A percentile compares a stretch with the other conserved stretches of the same genome.
Conservation (phyloP, 768 basidiomycete genomes). For the Kwoniella botswanensis region DNA sequence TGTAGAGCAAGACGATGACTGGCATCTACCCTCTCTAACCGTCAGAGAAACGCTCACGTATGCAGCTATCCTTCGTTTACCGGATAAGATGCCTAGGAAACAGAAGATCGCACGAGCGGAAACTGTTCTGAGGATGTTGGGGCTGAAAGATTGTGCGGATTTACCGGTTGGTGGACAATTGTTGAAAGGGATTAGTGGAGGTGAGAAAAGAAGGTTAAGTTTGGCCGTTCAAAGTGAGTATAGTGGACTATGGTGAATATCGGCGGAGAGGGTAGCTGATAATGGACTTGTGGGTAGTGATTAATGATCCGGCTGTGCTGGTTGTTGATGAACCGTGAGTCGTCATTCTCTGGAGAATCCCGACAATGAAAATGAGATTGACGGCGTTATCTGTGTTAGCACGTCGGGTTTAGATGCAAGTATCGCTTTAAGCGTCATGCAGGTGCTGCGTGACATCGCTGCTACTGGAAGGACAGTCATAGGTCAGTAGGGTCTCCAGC, state of each 20-base stretch:
- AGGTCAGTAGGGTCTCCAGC: constrained; percentile 32
- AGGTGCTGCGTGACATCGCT: constrained; percentile 60
- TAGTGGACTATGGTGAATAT: no score
- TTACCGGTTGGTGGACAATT: constrained; percentile 62
- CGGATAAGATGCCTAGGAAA: constrained; percentile 54
- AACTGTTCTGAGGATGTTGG: constrained; percentile 62
- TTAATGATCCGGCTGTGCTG: constrained; percentile 60
- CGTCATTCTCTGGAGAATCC: not conserved
- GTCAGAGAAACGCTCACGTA: constrained; percentile 56
- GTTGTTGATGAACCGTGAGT: constrained; percentile 58
- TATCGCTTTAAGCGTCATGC: constrained; percentile 62
- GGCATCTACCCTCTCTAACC: constrained; percentile 59
- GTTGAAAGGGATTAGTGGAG: constrained; percentile 62
- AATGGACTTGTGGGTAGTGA: constrained; percentile 41
- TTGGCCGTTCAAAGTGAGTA: constrained; percentile 61
- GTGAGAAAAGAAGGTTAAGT: constrained; percentile 63
- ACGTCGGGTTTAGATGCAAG: constrained; percentile 62
- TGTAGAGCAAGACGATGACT: constrained; percentile 61
- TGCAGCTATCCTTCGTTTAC: constrained; percentile 60
- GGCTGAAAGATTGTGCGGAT: constrained; percentile 62
- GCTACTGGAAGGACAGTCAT: constrained; percentile 61
- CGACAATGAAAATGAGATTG: not conserved
- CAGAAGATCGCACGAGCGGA: constrained; percentile 62
- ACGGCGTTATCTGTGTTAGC: constrained; percentile 13
- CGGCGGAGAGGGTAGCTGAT: constrained; percentile 19